Conservation (phyloP, 2,329 filamentous ascomycete species). For the Xylariaceae sp. region DNA sequence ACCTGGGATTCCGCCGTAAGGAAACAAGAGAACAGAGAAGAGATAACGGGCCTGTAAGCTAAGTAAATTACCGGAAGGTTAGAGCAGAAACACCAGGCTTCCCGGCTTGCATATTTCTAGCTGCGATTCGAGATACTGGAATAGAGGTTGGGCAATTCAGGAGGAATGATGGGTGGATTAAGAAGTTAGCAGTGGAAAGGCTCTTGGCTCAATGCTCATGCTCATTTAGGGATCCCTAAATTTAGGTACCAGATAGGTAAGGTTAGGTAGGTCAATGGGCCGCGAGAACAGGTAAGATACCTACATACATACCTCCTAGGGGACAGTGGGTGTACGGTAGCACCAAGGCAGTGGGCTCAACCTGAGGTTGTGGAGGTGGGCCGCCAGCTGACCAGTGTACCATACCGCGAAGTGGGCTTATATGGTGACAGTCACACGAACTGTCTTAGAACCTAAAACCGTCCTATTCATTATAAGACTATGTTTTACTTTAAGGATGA, state of each 20-base stretch:
- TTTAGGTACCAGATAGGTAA: not conserved
- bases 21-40: not conserved
- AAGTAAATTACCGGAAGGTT: not conserved
- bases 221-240: not conserved
- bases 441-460: too few species aligned
- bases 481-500: too few species aligned
- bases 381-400: not conserved
- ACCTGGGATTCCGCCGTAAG: constrained; percentile 7
- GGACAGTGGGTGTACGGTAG: not conserved
- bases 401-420: too few species aligned
- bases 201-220: not conserved
- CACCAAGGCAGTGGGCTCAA: constrained; percentile 1
- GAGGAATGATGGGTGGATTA: constrained; percentile 4
- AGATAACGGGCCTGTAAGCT: not conserved
- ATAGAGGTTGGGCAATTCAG: constrained; percentile 14
- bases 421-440: too few species aligned
- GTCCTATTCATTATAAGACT: too few species aligned
- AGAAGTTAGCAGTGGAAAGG: constrained; percentile 3
- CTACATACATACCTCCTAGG: not conserved
- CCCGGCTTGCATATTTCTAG: constrained; percentile 12
- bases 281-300: not conserved
- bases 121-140: constrained; percentile 6
- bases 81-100: constrained; percentile 8
- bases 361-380: not conserved
- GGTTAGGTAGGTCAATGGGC: not conserved